These are phyloP conservation scores for Drosera spatulata DNA, from an alignment of 179 eudicot genomes.

Conservation along the genomic window DNA sequence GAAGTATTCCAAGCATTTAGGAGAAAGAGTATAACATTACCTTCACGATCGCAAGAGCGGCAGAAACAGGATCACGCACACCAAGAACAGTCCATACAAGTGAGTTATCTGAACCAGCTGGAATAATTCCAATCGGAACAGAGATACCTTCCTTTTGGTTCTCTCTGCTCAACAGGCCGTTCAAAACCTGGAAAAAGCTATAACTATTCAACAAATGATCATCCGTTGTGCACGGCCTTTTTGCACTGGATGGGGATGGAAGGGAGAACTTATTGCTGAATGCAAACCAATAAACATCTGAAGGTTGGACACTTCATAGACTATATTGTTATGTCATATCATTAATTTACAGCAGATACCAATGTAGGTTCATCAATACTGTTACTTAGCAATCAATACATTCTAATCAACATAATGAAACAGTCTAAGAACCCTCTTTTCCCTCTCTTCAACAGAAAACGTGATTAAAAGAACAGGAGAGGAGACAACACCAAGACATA, in stretches of 20 bases:
- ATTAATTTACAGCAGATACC: too few relatives aligned
- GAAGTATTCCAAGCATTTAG: too few relatives aligned
- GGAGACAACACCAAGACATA: conserved; percentile 12
- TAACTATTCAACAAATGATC: background rate
- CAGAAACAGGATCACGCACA: conserved; percentile 90
- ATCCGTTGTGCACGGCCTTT: too few relatives aligned
- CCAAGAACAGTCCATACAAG: conserved; percentile 99
- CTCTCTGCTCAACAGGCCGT: conserved; percentile 78
- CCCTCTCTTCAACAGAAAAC: background rate
- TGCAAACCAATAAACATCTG: too few relatives aligned
- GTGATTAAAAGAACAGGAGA: background rate
- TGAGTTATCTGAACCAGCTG: conserved; percentile 98
- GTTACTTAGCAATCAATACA: too few relatives aligned
- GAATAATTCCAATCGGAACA: conserved; percentile 90
- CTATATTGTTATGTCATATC: too few relatives aligned
- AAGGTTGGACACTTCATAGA: too few relatives aligned
- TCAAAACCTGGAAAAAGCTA: conserved; percentile 55
- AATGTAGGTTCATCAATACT: too few relatives aligned
- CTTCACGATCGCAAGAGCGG: conserved; percentile 95
- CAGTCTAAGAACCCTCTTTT: too few relatives aligned
- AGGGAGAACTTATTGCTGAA: too few relatives aligned
- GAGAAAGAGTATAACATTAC: conserved; percentile 12
- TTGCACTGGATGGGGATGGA: too few relatives aligned
- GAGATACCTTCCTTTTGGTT: conserved; percentile 93
- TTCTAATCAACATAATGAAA: too few relatives aligned